Evolutionary conservation across 768 basidiomycete genomes (phyloP), one percentile per base, ranked within the genome.

Genomic region (Lentinula raphanica): DNA sequence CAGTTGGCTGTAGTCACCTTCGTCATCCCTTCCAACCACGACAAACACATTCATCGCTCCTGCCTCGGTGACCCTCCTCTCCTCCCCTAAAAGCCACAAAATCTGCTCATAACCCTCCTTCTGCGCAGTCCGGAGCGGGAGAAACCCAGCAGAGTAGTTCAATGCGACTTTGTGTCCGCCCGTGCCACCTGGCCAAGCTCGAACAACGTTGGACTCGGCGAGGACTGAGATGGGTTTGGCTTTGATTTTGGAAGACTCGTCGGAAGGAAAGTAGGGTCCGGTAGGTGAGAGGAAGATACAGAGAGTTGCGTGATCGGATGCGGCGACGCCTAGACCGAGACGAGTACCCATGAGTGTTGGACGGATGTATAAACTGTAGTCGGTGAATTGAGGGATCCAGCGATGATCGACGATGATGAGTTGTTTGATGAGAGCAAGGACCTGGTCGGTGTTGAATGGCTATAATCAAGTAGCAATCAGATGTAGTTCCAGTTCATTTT

Each of bases 291-390:
- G 67, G 65, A 98, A 80, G 63, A 92, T 81, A 70, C 87, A 96
- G 40, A 89, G 76, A 49, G 80, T 73, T 0, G 92, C 89, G 55
- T 84, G 79, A 58, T 85, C 84, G 0, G 90, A 90, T 0, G 92
- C 82, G 4, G 79, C 77, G 1, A 93, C 85, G 35, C 84, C 81
- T 25, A 89, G 74, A 7, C 73, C 79, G 71, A 59, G 44, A 19
- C 79, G 79, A 2, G 81, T 83, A 6, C 81, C 82, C 56, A 83
- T 88, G 66, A 91, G 72, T 5, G 86, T 93, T 23, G 92, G 88
- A 46, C 94, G 86, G 63, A 97, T 82, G 75, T 96, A 98, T 35
- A 98, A 76, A 58, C 88, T 91, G 69, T 91, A 84, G 13, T 88
- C 93, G 1, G 82, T 76, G 12, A 75, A 69, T 1, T 75, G 72